Conservation (phyloP, 176 grass and related monocot species). For the Carex scoparia region DNA sequence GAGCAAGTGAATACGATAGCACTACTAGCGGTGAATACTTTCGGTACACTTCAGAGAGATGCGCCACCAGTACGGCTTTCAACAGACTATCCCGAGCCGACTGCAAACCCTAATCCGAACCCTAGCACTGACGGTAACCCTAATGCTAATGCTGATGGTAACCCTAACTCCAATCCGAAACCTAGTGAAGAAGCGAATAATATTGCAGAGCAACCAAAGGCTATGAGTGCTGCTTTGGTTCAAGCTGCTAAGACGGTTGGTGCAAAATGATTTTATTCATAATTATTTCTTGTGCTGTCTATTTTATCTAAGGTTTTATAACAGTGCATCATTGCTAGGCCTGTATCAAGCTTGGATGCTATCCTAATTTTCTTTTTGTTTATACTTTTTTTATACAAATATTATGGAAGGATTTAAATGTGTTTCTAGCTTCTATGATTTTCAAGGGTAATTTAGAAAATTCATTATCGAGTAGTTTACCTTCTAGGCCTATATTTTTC, state of each 20-base stretch:
- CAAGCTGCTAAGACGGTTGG: slow-evolving; percentile 83
- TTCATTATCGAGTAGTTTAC: background rate
- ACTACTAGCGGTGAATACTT: slow-evolving; percentile 79
- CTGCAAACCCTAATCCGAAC: slow-evolving; percentile 47
- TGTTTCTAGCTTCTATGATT: background rate
- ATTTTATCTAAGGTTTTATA: background rate
- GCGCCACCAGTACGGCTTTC: slow-evolving; percentile 82
- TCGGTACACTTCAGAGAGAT: slow-evolving; percentile 86
- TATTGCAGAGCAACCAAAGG: slow-evolving; percentile 65
- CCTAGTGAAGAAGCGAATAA: slow-evolving; percentile 41
- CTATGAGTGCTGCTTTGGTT: slow-evolving; percentile 74
- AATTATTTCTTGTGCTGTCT: background rate
- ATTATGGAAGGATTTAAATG: background rate
- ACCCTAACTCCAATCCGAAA: slow-evolving; percentile 15
- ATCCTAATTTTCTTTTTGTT: background rate
- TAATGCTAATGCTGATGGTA: slow-evolving; percentile 27
- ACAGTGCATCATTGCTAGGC: background rate
- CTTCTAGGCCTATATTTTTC: background rate
- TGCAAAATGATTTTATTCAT: slow-evolving; percentile 6
- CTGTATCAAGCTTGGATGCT: background rate
- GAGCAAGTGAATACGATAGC: slow-evolving; percentile 82
- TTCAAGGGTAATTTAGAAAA: background rate
- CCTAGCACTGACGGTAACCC: slow-evolving; percentile 17
- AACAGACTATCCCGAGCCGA: slow-evolving; percentile 72
- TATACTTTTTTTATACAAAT: background rate